Conservation (phyloP, 371 early-diverging fungal genomes). For the Mortierella sp. region DNA sequence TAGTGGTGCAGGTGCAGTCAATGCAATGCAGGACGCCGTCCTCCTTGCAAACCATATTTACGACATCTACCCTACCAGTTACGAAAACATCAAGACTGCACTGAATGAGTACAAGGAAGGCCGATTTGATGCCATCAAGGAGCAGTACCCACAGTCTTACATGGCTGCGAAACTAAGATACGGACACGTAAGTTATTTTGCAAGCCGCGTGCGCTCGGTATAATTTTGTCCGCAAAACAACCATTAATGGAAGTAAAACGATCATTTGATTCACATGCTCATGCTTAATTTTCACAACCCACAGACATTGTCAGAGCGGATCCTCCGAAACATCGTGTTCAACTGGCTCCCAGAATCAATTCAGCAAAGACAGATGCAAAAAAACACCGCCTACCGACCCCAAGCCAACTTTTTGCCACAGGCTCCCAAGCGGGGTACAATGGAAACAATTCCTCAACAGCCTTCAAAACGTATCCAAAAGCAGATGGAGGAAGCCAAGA, state of each 20-base stretch:
- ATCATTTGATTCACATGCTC: not conserved
- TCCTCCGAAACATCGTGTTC: not conserved
- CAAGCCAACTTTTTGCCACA: not conserved
- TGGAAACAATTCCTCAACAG: not conserved
- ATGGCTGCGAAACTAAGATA: not conserved
- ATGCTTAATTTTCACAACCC: too few species aligned
- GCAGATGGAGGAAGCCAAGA: not conserved
- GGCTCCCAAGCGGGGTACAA: not conserved
- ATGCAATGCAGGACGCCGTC: slow-evolving; percentile 42
- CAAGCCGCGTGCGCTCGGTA: too few species aligned
- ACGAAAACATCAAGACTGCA: slow-evolving; percentile 15
- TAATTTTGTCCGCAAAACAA: too few species aligned
- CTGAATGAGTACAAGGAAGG: slow-evolving; percentile 20
- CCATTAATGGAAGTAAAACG: not conserved
- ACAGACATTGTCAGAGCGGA: not conserved
- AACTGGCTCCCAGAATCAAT: not conserved
- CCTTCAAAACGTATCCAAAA: not conserved
- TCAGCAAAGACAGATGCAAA: not conserved
- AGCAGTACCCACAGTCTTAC: not conserved
- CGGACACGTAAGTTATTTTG: not conserved
- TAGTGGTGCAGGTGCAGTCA: slow-evolving; percentile 42
- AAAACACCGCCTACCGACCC: not conserved
- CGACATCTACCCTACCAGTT: slow-evolving; percentile 1
- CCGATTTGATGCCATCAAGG: too few species aligned
- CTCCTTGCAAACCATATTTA: slow-evolving; percentile 42